A percentile compares a stretch with the other conserved stretches of the same genome.
phyloP scores from a whole-genome alignment of 805 yeast genomes.

The Hanseniaspora lindneri region DNA sequence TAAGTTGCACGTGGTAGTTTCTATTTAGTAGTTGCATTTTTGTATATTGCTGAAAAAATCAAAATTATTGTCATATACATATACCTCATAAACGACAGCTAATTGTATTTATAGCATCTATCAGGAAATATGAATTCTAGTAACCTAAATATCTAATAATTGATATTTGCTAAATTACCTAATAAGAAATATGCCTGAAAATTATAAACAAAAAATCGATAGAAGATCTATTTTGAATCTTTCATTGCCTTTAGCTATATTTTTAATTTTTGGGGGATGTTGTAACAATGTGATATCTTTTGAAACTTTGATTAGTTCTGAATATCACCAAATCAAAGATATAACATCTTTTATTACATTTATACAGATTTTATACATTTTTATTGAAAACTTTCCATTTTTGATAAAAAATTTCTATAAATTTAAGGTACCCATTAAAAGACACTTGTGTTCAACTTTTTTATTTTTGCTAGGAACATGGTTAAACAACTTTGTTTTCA shows the following conservation, averaged over 20 bases:
- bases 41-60: no score
- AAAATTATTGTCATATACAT: no score
- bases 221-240: background rate
- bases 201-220: background rate
- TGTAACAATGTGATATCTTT: slow-evolving; percentile 57
- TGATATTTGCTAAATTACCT: no score
- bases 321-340: slow-evolving; percentile 23
- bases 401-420: background rate
- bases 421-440: slow-evolving; percentile 30
- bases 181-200: background rate
- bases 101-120: no score
- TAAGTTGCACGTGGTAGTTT: no score
- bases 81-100: no score
- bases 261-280: slow-evolving; percentile 56
- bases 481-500: slow-evolving; percentile 48
- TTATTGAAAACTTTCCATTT: slow-evolving; percentile 28
- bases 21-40: no score
- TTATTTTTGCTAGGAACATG: slow-evolving; percentile 42
- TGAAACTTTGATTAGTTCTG: slow-evolving; percentile 37
- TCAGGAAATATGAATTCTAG: no score
- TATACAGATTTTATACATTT: slow-evolving; percentile 42
- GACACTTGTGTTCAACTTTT: slow-evolving; percentile 38
- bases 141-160: no score
- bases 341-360: slow-evolving; percentile 48
- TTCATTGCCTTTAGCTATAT: slow-evolving; percentile 20